These are phyloP conservation scores for Apophysomyces trapeziformis DNA, from an alignment of 371 early-diverging fungal species.

Conservation along the genomic window DNA sequence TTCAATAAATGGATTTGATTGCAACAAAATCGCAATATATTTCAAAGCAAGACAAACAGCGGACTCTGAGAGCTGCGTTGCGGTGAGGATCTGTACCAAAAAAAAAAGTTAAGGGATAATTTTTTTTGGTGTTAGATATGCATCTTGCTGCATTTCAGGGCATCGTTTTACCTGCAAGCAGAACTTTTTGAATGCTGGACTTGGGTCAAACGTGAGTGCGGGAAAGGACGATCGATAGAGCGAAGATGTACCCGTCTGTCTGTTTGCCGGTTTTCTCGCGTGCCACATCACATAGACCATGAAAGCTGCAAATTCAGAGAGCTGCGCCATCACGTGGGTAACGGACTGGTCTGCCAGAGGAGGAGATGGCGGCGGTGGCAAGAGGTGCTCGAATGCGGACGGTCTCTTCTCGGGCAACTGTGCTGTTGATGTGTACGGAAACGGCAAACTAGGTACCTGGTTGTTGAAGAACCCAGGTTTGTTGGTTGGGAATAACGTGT, in stretches of 20 bases:
- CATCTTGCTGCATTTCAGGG: slow-evolving; percentile 4
- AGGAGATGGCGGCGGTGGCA: slow-evolving; percentile 13
- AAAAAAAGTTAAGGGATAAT: neutral
- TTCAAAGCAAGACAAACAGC: slow-evolving; percentile 62
- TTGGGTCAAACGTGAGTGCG: slow-evolving; percentile 40
- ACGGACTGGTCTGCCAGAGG: slow-evolving; percentile 16
- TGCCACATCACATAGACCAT: slow-evolving; percentile 72
- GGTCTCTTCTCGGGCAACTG: neutral
- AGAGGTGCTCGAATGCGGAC: slow-evolving; percentile 19
- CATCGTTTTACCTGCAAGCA: slow-evolving; percentile 52
- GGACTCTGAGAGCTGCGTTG: slow-evolving; percentile 62
- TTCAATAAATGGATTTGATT: slow-evolving; percentile 62
- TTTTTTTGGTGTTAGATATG: slow-evolving; percentile 3
- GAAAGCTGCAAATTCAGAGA: slow-evolving; percentile 65
- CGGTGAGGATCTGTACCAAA: slow-evolving; percentile 43
- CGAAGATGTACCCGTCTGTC: slow-evolving; percentile 11
- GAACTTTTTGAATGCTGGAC: slow-evolving; percentile 65
- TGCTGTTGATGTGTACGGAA: slow-evolving; percentile 9
- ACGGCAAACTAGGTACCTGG: neutral
- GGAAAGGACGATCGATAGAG: slow-evolving; percentile 20
- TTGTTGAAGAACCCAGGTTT: slow-evolving; percentile 17
- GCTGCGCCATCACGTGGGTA: slow-evolving; percentile 28
- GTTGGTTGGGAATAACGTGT: slow-evolving; percentile 26
- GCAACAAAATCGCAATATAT: slow-evolving; percentile 62
- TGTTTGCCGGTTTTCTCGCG: slow-evolving; percentile 40